phyloP scores from a whole-genome alignment of 176 grass and related monocot species.

The Urochloa ruziziensis region DNA sequence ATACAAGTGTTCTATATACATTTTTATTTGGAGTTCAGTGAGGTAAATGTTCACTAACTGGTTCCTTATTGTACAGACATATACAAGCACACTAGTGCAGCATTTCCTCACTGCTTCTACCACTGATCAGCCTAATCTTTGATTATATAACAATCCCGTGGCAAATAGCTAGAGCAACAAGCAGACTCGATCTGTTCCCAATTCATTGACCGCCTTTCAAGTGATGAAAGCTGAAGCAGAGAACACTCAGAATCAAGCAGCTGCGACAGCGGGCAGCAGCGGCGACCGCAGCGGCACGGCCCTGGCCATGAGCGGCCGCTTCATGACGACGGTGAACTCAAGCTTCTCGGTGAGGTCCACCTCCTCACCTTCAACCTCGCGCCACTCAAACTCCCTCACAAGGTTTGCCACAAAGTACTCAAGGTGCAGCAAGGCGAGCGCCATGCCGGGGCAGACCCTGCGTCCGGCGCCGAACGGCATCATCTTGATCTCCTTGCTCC shows the following conservation, averaged over 20 bases:
- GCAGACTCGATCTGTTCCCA: neutral
- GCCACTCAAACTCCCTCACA: constrained; percentile 62
- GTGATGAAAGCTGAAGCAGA: neutral
- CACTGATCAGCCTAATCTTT: neutral
- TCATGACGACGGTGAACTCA: constrained; percentile 62
- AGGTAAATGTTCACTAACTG: neutral
- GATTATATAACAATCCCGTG: neutral
- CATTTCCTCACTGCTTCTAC: neutral
- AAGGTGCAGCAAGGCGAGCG: constrained; percentile 57
- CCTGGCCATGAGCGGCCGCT: constrained; percentile 45
- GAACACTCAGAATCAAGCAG: neutral
- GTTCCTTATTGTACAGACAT: neutral
- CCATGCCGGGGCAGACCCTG: constrained; percentile 53
- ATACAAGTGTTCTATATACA: neutral
- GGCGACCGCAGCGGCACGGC: constrained; percentile 31
- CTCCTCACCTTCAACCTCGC: constrained; percentile 31
- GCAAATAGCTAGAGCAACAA: neutral
- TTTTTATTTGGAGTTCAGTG: neutral
- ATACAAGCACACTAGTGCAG: neutral
- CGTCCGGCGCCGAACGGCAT: constrained; percentile 57
- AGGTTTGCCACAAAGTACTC: constrained; percentile 69
- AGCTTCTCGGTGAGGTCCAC: constrained; percentile 64
- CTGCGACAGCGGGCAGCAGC: neutral
- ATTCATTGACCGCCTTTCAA: neutral
- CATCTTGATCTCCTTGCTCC: constrained; percentile 70